Conservation (phyloP, 2,329 filamentous ascomycete genomes). For the Parasarocladium wereldwijsianum region DNA sequence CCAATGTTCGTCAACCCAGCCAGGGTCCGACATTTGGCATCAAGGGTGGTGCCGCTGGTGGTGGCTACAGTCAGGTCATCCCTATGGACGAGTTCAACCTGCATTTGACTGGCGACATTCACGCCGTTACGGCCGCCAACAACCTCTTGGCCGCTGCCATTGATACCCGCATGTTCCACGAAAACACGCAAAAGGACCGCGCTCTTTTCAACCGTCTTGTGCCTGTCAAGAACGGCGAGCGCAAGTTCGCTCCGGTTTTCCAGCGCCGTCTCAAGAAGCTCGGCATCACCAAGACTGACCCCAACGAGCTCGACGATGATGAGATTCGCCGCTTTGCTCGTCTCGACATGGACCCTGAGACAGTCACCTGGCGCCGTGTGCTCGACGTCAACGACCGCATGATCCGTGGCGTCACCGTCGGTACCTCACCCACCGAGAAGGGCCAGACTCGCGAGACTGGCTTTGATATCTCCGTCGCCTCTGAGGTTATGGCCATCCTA, state of each 20-base stretch:
- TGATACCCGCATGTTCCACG: conserved; percentile 96
- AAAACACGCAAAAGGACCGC: conserved; percentile 84
- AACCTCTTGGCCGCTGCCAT: conserved; percentile 93
- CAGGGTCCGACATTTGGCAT: conserved; percentile 98
- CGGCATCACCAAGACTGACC: conserved; percentile 89
- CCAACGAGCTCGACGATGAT: conserved; percentile 77
- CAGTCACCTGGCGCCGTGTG: conserved; percentile 93
- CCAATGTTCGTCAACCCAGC: conserved; percentile 92
- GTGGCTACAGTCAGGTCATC: conserved; percentile 97
- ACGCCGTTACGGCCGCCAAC: conserved; percentile 93
- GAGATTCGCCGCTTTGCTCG: conserved; percentile 83
- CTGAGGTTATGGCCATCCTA: conserved; percentile 96
- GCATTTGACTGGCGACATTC: conserved; percentile 93
- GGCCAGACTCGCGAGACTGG: conserved; percentile 77
- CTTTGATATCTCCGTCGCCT: conserved; percentile 95
- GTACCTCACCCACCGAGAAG: conserved; percentile 80
- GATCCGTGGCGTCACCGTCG: conserved; percentile 76
- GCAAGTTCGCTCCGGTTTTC: conserved; percentile 80
- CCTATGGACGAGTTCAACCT: conserved; percentile 99
- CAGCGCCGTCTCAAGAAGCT: conserved; percentile 88
- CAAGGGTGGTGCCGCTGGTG: conserved; percentile 93
- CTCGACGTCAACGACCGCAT: conserved; percentile 96
- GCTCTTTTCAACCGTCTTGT: conserved; percentile 79
- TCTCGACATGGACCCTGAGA: conserved; percentile 89
- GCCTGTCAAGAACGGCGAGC: conserved; percentile 77